Evolutionary conservation across 805 yeast species (phyloP).

Genomic region (Candida vartiovaarae): DNA sequence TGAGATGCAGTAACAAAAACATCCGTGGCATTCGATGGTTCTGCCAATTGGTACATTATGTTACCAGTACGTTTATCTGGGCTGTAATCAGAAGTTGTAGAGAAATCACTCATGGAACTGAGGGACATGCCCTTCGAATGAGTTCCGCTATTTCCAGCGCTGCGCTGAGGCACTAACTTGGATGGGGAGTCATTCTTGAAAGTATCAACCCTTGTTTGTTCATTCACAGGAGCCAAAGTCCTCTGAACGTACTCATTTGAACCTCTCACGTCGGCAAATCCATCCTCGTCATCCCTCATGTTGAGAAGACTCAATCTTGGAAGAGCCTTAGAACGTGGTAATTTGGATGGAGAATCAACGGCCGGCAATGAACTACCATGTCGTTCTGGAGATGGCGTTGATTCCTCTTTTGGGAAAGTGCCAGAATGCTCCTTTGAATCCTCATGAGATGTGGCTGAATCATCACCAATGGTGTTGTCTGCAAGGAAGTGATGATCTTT

Average conservation of each 20-base stretch:
- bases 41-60: conserved; percentile 15
- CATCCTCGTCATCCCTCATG: conserved; percentile 18
- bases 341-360: conserved; percentile 16
- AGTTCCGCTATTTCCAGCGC: neutral
- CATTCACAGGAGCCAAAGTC: conserved; percentile 8
- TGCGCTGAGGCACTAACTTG: neutral
- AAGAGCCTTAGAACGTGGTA: conserved; percentile 19
- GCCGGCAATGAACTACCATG: neutral
- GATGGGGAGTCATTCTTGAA: neutral
- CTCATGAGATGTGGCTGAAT: conserved; percentile 5
- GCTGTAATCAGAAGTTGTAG: conserved; percentile 13
- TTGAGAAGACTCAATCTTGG: conserved; percentile 21
- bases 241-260: neutral
- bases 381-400: conserved; percentile 19
- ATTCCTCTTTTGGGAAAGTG: conserved; percentile 16
- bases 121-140: conserved; percentile 10
- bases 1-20: conserved; percentile 35
- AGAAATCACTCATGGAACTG: conserved; percentile 21
- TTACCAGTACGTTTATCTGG: conserved; percentile 3
- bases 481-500: conserved; percentile 20
- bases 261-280: neutral
- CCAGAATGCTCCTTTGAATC: conserved; percentile 3
- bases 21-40: conserved; percentile 21
- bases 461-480: conserved; percentile 15
- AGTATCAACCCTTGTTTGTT: neutral